A percentile compares a stretch with the other conserved stretches of the same genome.
Evolutionary conservation across 1,284 basidiomycete genomes (phyloP).

Genomic region (Cryptococcus deneoformans): DNA sequence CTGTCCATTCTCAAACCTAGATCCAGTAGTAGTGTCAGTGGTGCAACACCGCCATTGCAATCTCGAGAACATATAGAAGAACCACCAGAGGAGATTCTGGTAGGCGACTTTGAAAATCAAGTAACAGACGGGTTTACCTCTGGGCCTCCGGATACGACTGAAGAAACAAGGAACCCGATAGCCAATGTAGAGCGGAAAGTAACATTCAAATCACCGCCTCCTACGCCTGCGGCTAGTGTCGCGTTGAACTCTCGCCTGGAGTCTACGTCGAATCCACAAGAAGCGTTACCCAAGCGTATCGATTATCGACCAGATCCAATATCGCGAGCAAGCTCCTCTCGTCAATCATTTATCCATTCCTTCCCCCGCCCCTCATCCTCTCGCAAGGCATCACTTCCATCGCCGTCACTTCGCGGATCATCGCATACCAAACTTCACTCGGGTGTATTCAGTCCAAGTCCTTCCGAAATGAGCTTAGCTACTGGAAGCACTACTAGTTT

Average conservation of each 20-base stretch:
- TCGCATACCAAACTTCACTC: slow-evolving; percentile 9
- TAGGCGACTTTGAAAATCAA: neutral
- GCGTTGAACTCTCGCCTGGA: slow-evolving; percentile 11
- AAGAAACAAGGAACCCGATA: slow-evolving; percentile 8
- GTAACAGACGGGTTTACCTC: neutral
- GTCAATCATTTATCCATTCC: slow-evolving; percentile 13
- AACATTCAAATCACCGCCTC: slow-evolving; percentile 31
- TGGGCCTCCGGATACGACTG: neutral
- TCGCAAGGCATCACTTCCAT: slow-evolving; percentile 11
- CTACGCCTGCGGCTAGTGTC: slow-evolving; percentile 32
- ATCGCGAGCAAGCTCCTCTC: slow-evolving; percentile 1
- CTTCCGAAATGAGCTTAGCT: slow-evolving; percentile 19
- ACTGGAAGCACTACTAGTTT: slow-evolving; percentile 28
- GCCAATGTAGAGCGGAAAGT: slow-evolving; percentile 29
- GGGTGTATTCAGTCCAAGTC: slow-evolving; percentile 11
- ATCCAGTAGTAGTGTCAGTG: neutral
- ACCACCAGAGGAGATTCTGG: neutral
- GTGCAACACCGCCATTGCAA: neutral
- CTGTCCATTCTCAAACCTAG: neutral
- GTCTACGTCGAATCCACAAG: too few species aligned
- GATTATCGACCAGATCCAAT: too few species aligned
- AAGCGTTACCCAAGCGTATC: too few species aligned
- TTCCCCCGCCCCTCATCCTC: slow-evolving; percentile 12
- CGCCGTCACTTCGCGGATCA: neutral
- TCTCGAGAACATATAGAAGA: neutral